Evolutionary conservation across 371 early-diverging fungal species (phyloP).

Genomic region (Mycotypha africana): DNA sequence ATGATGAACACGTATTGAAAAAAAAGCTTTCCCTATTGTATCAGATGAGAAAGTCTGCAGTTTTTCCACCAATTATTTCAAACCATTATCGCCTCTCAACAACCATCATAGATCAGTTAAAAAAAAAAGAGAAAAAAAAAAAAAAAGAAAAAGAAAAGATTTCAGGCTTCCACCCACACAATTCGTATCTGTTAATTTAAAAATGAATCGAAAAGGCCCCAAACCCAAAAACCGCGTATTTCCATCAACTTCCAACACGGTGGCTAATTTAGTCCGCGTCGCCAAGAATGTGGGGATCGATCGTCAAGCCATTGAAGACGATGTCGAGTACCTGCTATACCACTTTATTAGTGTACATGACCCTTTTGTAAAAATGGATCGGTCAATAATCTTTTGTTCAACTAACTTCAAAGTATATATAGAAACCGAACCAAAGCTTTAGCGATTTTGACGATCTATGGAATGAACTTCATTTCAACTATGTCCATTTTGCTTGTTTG

Average conservation of each 20-base stretch:
- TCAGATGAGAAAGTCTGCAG: too few species aligned
- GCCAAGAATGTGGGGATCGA: slow-evolving; percentile 8
- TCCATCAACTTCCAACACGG: too few species aligned
- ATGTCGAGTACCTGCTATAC: slow-evolving; percentile 11
- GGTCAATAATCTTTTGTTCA: background rate
- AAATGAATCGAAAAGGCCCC: background rate
- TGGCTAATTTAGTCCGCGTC: slow-evolving; percentile 7
- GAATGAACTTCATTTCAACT: slow-evolving; percentile 15
- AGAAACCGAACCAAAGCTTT: slow-evolving; percentile 11
- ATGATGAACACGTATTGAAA: too few species aligned
- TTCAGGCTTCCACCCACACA: too few species aligned
- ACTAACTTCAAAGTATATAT: background rate
- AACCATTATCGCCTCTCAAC: background rate
- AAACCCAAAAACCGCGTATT: too few species aligned
- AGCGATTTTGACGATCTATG: slow-evolving; percentile 12
- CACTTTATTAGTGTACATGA: slow-evolving; percentile 14
- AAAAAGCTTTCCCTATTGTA: too few species aligned
- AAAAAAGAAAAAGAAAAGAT: background rate
- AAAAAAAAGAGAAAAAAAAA: background rate
- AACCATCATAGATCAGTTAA: background rate
- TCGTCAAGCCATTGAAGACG: slow-evolving; percentile 12
- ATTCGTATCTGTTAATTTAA: background rate
- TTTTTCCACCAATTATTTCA: background rate
- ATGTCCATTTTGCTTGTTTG: slow-evolving; percentile 19
- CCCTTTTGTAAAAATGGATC: too few species aligned